Percentiles rank a stretch among this genome's conserved stretches.
Conservation (phyloP, 2,329 filamentous ascomycete species). For the Coleophoma cylindrospora region DNA sequence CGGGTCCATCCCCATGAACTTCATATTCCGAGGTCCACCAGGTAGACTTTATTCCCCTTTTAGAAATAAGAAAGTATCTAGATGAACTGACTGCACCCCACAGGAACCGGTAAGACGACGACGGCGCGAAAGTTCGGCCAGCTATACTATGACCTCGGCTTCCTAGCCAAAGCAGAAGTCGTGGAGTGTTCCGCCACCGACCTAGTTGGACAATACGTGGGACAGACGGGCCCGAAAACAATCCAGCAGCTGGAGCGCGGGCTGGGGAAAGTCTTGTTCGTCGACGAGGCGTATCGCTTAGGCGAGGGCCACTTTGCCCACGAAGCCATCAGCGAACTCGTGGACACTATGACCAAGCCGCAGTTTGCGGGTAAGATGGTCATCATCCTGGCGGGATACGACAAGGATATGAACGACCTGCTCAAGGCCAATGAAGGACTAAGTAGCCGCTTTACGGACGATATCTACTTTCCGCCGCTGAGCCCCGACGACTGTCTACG, state of each 20-base stretch:
- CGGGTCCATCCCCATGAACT: constrained; percentile 49
- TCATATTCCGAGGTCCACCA: constrained; percentile 50
- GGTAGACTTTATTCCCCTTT: constrained; percentile 51
- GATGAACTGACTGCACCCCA: constrained; percentile 2
- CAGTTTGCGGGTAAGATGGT: constrained; percentile 44
- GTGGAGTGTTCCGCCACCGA: constrained; percentile 64
- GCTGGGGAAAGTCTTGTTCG: constrained; percentile 51
- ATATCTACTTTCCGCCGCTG: constrained; percentile 36
- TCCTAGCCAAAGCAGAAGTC: constrained; percentile 55
- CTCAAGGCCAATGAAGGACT: constrained; percentile 47
- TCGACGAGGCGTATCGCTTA: constrained; percentile 55
- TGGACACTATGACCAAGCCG: constrained; percentile 37
- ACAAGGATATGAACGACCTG: constrained; percentile 47
- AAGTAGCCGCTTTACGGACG: constrained; percentile 48
- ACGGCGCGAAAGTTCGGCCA: constrained; percentile 71
- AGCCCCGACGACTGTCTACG: constrained; percentile 29
- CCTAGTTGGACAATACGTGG: constrained; percentile 62
- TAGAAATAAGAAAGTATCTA: background rate
- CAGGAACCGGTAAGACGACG: constrained; percentile 67
- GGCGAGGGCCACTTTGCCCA: constrained; percentile 41
- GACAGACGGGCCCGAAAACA: constrained; percentile 66
- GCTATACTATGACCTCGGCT: constrained; percentile 70
- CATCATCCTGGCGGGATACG: constrained; percentile 54
- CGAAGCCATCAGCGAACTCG: constrained; percentile 73
- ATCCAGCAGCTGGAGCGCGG: constrained; percentile 46